Evolutionary conservation across 495 filamentous ascomycete genomes (phyloP).

Genomic region (Penicillium lagena): DNA sequence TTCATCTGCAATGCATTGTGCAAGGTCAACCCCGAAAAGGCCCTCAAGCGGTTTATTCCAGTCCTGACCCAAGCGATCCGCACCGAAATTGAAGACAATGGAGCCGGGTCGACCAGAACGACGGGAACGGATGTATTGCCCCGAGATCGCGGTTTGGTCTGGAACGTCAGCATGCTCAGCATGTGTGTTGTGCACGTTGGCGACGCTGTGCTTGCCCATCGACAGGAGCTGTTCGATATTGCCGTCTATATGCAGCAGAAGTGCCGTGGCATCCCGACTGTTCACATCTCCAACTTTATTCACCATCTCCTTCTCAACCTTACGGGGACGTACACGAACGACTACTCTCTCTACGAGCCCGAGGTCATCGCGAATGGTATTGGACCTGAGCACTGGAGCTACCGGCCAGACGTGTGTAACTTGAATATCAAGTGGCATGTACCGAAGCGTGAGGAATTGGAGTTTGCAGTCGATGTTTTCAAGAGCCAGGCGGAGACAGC

Average conservation of each 20-base stretch:
- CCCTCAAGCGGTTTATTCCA: slow-evolving; percentile 81
- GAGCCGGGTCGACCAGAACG: slow-evolving; percentile 90
- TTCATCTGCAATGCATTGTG: slow-evolving; percentile 95
- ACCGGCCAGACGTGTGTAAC: slow-evolving; percentile 57
- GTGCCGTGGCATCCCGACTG: slow-evolving; percentile 85
- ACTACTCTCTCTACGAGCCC: slow-evolving; percentile 79
- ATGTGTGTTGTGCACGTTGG: slow-evolving; percentile 99
- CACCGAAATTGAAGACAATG: slow-evolving; percentile 94
- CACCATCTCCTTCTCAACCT: slow-evolving; percentile 98
- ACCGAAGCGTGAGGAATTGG: slow-evolving; percentile 68
- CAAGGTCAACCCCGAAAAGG: slow-evolving; percentile 90
- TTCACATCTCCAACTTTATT: slow-evolving; percentile 95
- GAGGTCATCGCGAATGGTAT: slow-evolving; percentile 49
- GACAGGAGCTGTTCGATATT: slow-evolving; percentile 82
- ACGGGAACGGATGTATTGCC: slow-evolving; percentile 91
- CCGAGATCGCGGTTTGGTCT: slow-evolving; percentile 85
- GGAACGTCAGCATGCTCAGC: slow-evolving; percentile 95
- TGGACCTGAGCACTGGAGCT: slow-evolving; percentile 73
- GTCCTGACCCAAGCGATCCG: slow-evolving; percentile 86
- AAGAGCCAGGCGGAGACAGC: slow-evolving; percentile 65
- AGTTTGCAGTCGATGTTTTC: slow-evolving; percentile 85
- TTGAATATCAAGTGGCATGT: slow-evolving; percentile 89
- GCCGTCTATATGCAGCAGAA: slow-evolving; percentile 93
- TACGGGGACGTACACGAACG: slow-evolving; percentile 86
- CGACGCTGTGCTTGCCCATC: slow-evolving; percentile 78